Base-by-base conservation (phyloP, 2,329 filamentous ascomycete genomes). In the Ophiostoma novo-ulmi region DNA sequence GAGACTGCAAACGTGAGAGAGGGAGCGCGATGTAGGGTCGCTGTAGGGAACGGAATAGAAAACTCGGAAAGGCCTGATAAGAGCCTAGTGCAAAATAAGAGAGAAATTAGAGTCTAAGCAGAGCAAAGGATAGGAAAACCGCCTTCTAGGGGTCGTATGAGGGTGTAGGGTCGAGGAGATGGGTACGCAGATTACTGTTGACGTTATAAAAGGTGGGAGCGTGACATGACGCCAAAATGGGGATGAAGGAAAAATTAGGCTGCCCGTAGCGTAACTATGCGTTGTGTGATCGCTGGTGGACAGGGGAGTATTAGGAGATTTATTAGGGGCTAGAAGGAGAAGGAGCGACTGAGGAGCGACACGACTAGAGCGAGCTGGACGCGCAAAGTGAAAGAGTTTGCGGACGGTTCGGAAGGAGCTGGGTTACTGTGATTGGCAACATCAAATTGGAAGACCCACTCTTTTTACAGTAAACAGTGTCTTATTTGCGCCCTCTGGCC, bases 351-450 rank as follows among this genome's bases (percentile, higher is more conserved):
- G 63, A 36, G 63, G 63, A 36, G 63, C 63, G n/a, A 55, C 48
- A 55, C 13, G 41, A 14, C 4, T 48, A 48, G 44, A 48, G 44
- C 44, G 17, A 48, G 38, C 44, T 48, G 17, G 44, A n/a, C 44
- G 44, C 44, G 52, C 52, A 58, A 26, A 41, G 61, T 17, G 61
- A 39, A 66, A 66, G 55, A 68, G n/a, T 68, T 58, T 71, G 70
- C 71, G 70, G 71, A 65, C 52, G 41, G 68, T 66, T 69, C 70
- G 71, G 71, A 70, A 70, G 63, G 70, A 55, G 31, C 67, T 74
- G 20, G 10, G 1, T n/a, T 5, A 1, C 84, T 81, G 77, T 70
- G 69, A 72, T 72, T 72, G 71, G 71, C 20, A 13, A 8, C 5
- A 20, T 35, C 26, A 48, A 39, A 58, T 61, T 26, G 26, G 20